Evolutionary conservation across 306 rosid genomes (phyloP).

Genomic region (Quercus parvula): DNA sequence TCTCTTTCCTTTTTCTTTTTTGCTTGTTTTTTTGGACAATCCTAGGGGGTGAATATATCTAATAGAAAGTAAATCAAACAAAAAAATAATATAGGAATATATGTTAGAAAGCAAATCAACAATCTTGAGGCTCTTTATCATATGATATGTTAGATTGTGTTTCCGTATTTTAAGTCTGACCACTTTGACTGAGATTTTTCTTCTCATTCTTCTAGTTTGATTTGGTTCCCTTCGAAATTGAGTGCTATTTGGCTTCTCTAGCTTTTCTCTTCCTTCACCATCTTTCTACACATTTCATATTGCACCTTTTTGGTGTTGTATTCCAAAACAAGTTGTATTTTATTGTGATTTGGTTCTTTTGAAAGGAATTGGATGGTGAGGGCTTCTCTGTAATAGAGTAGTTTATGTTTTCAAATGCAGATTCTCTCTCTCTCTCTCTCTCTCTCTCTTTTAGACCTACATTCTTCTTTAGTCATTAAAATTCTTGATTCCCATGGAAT

Average conservation of each 20-base stretch:
- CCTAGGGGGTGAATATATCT: constrained; percentile 22
- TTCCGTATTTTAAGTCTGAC: constrained; percentile 52
- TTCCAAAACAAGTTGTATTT: constrained; percentile 19
- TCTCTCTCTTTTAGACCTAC: constrained; percentile 51
- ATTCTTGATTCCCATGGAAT: constrained; percentile 22
- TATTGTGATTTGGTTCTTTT: constrained; percentile 31
- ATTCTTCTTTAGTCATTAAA: constrained; percentile 36
- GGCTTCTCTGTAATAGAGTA: constrained; percentile 23
- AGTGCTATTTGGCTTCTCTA: constrained; percentile 23
- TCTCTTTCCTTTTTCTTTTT: background rate
- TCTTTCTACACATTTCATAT: constrained; percentile 8
- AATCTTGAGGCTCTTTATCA: constrained; percentile 35
- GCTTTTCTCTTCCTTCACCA: constrained; percentile 18
- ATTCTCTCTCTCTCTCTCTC: constrained; percentile 35
- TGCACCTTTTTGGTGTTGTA: constrained; percentile 22
- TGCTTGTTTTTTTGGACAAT: background rate
- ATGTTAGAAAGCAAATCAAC: constrained; percentile 21
- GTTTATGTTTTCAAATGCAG: constrained; percentile 33
- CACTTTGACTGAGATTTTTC: constrained; percentile 64
- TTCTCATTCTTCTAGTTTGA: constrained; percentile 76
- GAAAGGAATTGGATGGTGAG: constrained; percentile 33
- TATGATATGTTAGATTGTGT: constrained; percentile 53
- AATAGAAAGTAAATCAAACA: constrained; percentile 3
- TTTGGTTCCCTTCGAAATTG: constrained; percentile 49
- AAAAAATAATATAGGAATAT: background rate